These are phyloP conservation scores for Phytophthora crassamura DNA, from an alignment of 352 stramenopile genomes.

Conservation along the genomic window DNA sequence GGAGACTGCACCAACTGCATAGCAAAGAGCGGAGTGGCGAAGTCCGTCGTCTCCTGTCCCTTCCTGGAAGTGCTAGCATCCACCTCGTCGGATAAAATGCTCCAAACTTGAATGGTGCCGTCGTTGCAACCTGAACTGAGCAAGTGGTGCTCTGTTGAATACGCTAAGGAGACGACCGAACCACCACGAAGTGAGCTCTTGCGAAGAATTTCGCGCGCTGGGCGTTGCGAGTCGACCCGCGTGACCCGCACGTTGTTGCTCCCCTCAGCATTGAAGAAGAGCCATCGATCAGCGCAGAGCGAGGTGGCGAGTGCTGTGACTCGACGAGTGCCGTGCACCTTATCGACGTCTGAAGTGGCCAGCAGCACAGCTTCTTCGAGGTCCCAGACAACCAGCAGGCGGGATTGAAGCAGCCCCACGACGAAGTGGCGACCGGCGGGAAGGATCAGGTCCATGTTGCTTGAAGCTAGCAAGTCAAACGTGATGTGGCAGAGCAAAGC, in stretches of 20 bases:
- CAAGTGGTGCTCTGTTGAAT: conserved; percentile 54
- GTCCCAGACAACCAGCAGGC: conserved; percentile 70
- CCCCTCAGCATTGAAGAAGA: conserved; percentile 80
- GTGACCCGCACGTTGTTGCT: conserved; percentile 80
- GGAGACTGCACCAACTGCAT: conserved; percentile 48
- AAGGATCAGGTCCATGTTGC: conserved; percentile 56
- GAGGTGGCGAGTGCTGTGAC: conserved; percentile 63
- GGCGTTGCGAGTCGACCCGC: conserved; percentile 50
- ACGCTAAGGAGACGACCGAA: conserved; percentile 61
- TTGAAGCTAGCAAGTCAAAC: conserved; percentile 65
- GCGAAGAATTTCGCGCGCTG: conserved; percentile 74
- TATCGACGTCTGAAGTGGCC: conserved; percentile 69
- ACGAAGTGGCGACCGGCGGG: conserved; percentile 55
- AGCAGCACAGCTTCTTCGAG: conserved; percentile 65
- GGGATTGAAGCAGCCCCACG: conserved; percentile 62
- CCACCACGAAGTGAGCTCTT: conserved; percentile 69
- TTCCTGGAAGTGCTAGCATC: conserved; percentile 31
- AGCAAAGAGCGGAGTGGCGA: conserved; percentile 40
- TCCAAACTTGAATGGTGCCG: conserved; percentile 71
- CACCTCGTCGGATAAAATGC: conserved; percentile 55
- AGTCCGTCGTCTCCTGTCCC: conserved; percentile 30
- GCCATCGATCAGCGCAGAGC: conserved; percentile 58
- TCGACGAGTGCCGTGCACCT: conserved; percentile 53
- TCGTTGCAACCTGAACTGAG: conserved; percentile 71
- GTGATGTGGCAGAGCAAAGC: conserved; percentile 61